A percentile compares a stretch with the other conserved stretches of the same genome.
Evolutionary conservation across 2,329 filamentous ascomycete genomes (phyloP).

Genomic region (Claviceps paspali): DNA sequence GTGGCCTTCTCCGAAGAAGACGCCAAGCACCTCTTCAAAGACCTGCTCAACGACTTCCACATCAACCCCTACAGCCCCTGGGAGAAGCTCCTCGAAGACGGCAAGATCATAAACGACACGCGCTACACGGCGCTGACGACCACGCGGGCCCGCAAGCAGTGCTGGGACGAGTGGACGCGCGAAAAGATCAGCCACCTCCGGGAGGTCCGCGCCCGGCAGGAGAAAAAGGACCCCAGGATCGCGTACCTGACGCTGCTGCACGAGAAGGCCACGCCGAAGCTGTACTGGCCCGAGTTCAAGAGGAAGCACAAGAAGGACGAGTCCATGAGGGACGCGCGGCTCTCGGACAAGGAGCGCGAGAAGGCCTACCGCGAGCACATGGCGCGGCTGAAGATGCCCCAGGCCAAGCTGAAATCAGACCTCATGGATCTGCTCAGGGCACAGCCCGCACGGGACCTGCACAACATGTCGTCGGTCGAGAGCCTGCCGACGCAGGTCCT

Average conservation of each 20-base stretch:
- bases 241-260: constrained; percentile 72
- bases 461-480: constrained; percentile 40
- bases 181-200: constrained; percentile 60
- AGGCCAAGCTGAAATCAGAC: constrained; percentile 52
- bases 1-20: constrained; percentile 60
- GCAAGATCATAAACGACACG: constrained; percentile 66
- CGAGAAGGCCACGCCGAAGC: constrained; percentile 68
- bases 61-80: constrained; percentile 83
- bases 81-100: constrained; percentile 78
- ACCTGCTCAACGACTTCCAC: constrained; percentile 66
- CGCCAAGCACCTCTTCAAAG: constrained; percentile 62
- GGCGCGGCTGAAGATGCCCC: constrained; percentile 48
- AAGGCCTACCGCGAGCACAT: constrained; percentile 67
- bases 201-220: constrained; percentile 56
- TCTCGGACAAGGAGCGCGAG: constrained; percentile 64
- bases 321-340: constrained; percentile 58
- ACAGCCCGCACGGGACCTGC: constrained; percentile 41
- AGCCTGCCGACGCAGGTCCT: constrained; percentile 48
- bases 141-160: constrained; percentile 67
- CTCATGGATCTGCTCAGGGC: constrained; percentile 49
- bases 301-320: constrained; percentile 74
- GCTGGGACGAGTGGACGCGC: constrained; percentile 70
- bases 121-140: constrained; percentile 74
- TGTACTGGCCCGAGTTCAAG: constrained; percentile 96
- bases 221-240: constrained; percentile 70